These are phyloP conservation scores for Nicotiana knightiana DNA, from an alignment of 257 asterid species.

Conservation along the genomic window DNA sequence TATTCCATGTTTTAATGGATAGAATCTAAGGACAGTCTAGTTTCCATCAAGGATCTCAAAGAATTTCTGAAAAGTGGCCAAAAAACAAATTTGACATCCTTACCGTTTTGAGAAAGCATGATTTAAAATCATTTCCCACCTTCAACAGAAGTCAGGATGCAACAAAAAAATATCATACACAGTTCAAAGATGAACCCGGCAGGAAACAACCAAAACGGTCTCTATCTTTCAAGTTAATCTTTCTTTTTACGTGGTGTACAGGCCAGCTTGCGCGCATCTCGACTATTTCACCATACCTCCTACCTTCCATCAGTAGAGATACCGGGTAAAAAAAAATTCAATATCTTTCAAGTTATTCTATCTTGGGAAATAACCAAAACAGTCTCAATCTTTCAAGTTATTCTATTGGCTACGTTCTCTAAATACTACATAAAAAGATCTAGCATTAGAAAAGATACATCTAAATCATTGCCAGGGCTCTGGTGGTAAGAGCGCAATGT, in stretches of 20 bases:
- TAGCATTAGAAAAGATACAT: not conserved
- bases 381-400: not conserved
- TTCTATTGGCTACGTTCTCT: not conserved
- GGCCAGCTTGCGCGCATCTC: no score
- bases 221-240: not conserved
- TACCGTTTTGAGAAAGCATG: not conserved
- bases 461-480: no score
- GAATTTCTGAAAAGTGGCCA: not conserved
- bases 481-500: no score
- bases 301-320: no score
- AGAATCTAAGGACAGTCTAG: not conserved
- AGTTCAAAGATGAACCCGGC: constrained; percentile 2
- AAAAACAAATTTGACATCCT: not conserved
- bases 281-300: no score
- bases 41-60: not conserved
- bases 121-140: not conserved
- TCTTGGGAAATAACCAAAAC: not conserved
- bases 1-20: not conserved
- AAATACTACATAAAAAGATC: not conserved
- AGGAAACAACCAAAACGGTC: not conserved
- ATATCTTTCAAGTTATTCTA: no score
- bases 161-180: not conserved
- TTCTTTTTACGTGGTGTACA: no score
- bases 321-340: no score
- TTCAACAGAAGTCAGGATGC: not conserved